Base-by-base conservation (phyloP, 139 green algal species). In the Chlorella ohadii region DNA sequence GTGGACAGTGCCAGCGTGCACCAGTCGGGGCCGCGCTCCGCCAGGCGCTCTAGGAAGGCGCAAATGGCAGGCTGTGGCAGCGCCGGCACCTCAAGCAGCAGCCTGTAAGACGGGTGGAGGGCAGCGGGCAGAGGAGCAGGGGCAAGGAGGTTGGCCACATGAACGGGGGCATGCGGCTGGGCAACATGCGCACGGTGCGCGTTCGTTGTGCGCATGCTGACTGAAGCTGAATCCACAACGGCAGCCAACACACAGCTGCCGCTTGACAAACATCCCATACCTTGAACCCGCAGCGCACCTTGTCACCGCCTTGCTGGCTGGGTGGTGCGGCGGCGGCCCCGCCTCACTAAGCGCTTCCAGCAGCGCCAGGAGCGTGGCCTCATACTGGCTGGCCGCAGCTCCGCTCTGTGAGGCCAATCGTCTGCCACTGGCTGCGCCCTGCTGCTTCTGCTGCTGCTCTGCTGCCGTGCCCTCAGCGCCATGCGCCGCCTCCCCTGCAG, bases 71-170 rank as follows among this genome's bases (percentile, higher is more conserved):
- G 33, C 47, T 80, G 31, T 0, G 93, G 93, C 73, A 96, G 87
- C 13, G 81, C 71, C 5, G 93, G 93, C 25, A 74, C 89, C 6
- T 94, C 91, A 39, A 89, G 65, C 66, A 95, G 84, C 6, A 94
- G 28, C 20, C 55, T 85, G 70, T 28, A 66, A 41, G 22, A 13
- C 28, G 13, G 27, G 2, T 19, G 16, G 41, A 4, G 41, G 28
- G 27, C 27, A 17, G n/a, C 1, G 64, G 64, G 64, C 44, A 38
- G 64, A 13, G 1, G 6, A 5, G 22, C 9, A 31, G 22, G 59
- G 2, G 59, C 9, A 5, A 4, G 9, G 59, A 33, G 59, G 28
- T 66, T 20, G 23, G 13, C 23, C 22, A 5, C 31, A 31, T 12
- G 20, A 16, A 16, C 23, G 31, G 63, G 27, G 13, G 51, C 51